These are phyloP conservation scores for Hypomontagnella monticulosa DNA, from an alignment of 495 filamentous ascomycete genomes.

Conservation along the genomic window DNA sequence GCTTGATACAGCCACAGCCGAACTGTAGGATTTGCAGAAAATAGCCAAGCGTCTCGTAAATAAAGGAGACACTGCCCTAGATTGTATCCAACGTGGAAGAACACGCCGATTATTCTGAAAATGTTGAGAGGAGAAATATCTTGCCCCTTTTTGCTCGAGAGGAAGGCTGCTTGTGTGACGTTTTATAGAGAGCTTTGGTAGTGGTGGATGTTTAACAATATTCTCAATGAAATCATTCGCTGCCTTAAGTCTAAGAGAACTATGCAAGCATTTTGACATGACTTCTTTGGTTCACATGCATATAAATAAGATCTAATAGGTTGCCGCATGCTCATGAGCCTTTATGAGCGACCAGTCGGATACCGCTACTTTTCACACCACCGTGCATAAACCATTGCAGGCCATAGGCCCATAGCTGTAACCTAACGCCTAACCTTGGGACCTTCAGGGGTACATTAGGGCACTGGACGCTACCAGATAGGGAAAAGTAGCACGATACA, in stretches of 20 bases:
- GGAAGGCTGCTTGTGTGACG: not conserved
- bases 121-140: not conserved
- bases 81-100: not conserved
- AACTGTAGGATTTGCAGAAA: conserved; percentile 20
- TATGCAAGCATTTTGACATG: conserved; percentile 19
- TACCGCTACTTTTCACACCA: too few relatives aligned
- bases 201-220: not conserved
- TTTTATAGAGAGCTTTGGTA: conserved; percentile 6
- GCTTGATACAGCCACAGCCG: conserved; percentile 17
- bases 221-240: conserved; percentile 14
- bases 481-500: not conserved
- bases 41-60: not conserved
- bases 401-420: too few relatives aligned
- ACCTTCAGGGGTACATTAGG: too few relatives aligned
- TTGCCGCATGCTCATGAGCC: too few relatives aligned
- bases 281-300: not conserved
- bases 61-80: not conserved
- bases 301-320: not conserved
- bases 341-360: too few relatives aligned
- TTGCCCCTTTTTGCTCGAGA: not conserved
- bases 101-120: not conserved
- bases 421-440: too few relatives aligned
- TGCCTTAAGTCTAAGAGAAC: conserved; percentile 9
- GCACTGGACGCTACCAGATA: not conserved
- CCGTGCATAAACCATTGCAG: too few relatives aligned